Percentiles rank a stretch among this genome's conserved stretches.
phyloP scores from a whole-genome alignment of 148 eudicot genomes.

The Salicornia ramosissima region DNA sequence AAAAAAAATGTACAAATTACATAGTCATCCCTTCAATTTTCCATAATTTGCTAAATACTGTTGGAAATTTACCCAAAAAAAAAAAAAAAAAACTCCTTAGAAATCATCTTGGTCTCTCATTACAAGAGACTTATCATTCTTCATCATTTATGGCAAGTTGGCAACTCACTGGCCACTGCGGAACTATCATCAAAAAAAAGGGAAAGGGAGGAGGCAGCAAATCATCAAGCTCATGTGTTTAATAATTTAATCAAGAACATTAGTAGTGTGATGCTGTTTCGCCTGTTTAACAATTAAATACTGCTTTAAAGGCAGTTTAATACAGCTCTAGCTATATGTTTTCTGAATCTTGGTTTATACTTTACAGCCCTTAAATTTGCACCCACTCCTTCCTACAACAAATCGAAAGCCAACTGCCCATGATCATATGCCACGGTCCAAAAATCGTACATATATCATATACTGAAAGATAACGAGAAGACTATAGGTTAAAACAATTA shows the following conservation, averaged over 20 bases:
- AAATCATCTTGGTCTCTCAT: too few relatives aligned
- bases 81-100: too few relatives aligned
- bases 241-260: too few relatives aligned
- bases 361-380: background rate
- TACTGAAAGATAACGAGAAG: background rate
- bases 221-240: background rate
- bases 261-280: background rate
- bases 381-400: background rate
- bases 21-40: too few relatives aligned
- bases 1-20: too few relatives aligned
- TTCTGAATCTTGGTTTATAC: background rate
- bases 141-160: too few relatives aligned
- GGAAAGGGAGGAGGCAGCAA: background rate
- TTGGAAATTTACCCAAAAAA: too few relatives aligned
- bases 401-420: background rate
- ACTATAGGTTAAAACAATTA: background rate
- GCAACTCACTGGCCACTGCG: too few relatives aligned
- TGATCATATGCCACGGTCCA: background rate
- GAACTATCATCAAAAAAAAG: too few relatives aligned
- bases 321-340: background rate
- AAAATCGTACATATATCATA: background rate
- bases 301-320: background rate
- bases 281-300: too few relatives aligned
- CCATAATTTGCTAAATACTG: too few relatives aligned
- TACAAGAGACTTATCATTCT: too few relatives aligned